Conservation (phyloP, 2,329 filamentous ascomycete genomes). For the Mariannaea sp. region DNA sequence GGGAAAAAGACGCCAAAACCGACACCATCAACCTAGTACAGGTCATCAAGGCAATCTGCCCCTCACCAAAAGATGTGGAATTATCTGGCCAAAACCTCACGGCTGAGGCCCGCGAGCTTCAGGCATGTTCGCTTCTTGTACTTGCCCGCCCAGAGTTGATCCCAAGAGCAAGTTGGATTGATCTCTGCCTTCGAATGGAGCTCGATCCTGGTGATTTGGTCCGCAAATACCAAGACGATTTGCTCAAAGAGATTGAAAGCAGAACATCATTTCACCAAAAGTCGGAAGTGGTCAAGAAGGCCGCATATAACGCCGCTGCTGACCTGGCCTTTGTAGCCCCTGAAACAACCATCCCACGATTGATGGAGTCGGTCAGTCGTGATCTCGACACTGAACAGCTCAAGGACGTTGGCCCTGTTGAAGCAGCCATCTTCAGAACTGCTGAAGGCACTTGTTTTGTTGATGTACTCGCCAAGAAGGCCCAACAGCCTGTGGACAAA, state of each 20-base stretch:
- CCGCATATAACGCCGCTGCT: conserved; percentile 83
- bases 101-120: conserved; percentile 61
- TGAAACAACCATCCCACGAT: conserved; percentile 73
- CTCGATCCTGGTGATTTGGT: conserved; percentile 84
- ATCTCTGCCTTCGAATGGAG: conserved; percentile 77
- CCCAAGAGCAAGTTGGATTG: conserved; percentile 84
- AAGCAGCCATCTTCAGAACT: conserved; percentile 91
- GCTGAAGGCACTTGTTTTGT: conserved; percentile 87
- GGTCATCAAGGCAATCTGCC: conserved; percentile 66
- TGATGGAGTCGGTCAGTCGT: conserved; percentile 73
- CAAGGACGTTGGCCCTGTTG: conserved; percentile 76
- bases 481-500: conserved; percentile 73
- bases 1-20: conserved; percentile 79
- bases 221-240: conserved; percentile 62
- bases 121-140: conserved; percentile 78
- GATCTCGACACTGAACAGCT: conserved; percentile 77
- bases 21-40: conserved; percentile 67
- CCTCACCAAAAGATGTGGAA: conserved; percentile 56
- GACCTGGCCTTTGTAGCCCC: conserved; percentile 95
- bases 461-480: conserved; percentile 87
- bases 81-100: conserved; percentile 50
- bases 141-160: conserved; percentile 79
- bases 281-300: conserved; percentile 57
- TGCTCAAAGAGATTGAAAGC: conserved; percentile 69
- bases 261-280: conserved; percentile 56